Evolutionary conservation across 2,329 filamentous ascomycete species (phyloP).

Genomic region (Fusarium sp.): DNA sequence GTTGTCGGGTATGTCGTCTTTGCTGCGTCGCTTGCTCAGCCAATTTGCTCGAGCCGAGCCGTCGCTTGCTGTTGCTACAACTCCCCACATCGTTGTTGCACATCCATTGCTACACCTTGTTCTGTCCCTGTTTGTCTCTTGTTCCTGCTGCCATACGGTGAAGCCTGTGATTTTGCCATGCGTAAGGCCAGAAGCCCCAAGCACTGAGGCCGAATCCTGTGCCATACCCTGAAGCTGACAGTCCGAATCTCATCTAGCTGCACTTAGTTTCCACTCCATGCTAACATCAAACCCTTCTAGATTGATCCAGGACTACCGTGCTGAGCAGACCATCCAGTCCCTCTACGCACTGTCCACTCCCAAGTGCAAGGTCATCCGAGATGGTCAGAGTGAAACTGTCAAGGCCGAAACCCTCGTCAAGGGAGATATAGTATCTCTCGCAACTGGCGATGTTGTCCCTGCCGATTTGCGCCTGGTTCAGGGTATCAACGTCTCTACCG

Average conservation of each 20-base stretch:
- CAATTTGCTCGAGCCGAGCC: constrained; percentile 42
- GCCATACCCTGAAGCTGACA: constrained; percentile 50
- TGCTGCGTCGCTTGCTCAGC: constrained; percentile 41
- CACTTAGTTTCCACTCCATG: constrained; percentile 33
- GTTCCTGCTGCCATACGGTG: constrained; percentile 47
- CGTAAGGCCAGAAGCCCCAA: constrained; percentile 48
- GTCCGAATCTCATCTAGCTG: constrained; percentile 34
- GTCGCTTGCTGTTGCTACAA: constrained; percentile 31
- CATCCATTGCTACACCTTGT: constrained; percentile 35
- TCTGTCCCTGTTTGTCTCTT: constrained; percentile 25
- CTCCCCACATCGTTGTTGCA: constrained; percentile 35
- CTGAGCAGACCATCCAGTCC: constrained; percentile 73
- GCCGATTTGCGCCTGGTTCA: constrained; percentile 76
- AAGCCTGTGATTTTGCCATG: constrained; percentile 48
- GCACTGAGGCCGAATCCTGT: constrained; percentile 45
- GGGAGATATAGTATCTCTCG: constrained; percentile 74
- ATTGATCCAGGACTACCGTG: constrained; percentile 71
- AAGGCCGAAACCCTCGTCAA: constrained; percentile 71
- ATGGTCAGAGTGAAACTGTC: constrained; percentile 64
- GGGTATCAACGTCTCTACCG: constrained; percentile 80
- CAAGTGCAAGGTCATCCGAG: constrained; percentile 70
- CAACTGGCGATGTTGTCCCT: constrained; percentile 76
- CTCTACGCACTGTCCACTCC: constrained; percentile 70
- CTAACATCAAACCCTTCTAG: constrained; percentile 53
- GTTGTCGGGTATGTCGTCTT: constrained; percentile 69